These are phyloP conservation scores for Cryptococcus hybrid DNA, from an alignment of 1,284 basidiomycete genomes.

Conservation along the genomic window DNA sequence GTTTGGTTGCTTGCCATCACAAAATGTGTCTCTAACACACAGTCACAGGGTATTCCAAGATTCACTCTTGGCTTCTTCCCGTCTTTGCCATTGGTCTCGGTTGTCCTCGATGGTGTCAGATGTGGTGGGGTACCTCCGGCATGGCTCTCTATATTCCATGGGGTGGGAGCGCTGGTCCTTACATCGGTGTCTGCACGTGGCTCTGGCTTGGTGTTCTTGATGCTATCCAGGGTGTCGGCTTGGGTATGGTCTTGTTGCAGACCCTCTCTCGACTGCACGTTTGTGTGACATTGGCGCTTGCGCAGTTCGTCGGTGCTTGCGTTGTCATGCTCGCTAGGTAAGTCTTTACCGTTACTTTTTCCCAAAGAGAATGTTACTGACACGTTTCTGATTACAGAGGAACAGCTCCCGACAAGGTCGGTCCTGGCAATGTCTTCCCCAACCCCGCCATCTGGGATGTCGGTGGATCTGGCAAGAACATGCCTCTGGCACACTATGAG, in stretches of 20 bases:
- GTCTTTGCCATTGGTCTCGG: slow-evolving; percentile 91
- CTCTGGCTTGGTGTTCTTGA: slow-evolving; percentile 91
- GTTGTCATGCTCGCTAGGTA: slow-evolving; percentile 51
- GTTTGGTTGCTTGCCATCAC: slow-evolving; percentile 9
- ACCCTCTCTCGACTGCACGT: slow-evolving; percentile 88
- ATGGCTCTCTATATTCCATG: slow-evolving; percentile 76
- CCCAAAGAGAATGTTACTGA: slow-evolving; percentile 4
- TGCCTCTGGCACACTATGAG: slow-evolving; percentile 51
- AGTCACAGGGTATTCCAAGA: slow-evolving; percentile 68
- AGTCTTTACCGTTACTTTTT: slow-evolving; percentile 4
- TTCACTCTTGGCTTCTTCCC: slow-evolving; percentile 88
- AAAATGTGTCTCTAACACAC: slow-evolving; percentile 1
- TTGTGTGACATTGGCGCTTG: slow-evolving; percentile 82
- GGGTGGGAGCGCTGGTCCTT: slow-evolving; percentile 78
- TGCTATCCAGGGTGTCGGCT: slow-evolving; percentile 85
- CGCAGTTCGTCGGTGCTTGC: slow-evolving; percentile 58
- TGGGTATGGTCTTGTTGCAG: slow-evolving; percentile 91
- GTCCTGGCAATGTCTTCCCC: slow-evolving; percentile 87
- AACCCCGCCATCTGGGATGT: slow-evolving; percentile 86
- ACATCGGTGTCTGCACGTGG: slow-evolving; percentile 83
- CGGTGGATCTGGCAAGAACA: slow-evolving; percentile 48
- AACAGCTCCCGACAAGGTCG: slow-evolving; percentile 56
- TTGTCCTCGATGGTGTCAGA: slow-evolving; percentile 87
- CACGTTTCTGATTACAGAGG: slow-evolving; percentile 18
- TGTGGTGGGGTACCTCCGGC: slow-evolving; percentile 53